phyloP scores from a whole-genome alignment of 129 eudicot genomes.

The Artemisia argyi region DNA sequence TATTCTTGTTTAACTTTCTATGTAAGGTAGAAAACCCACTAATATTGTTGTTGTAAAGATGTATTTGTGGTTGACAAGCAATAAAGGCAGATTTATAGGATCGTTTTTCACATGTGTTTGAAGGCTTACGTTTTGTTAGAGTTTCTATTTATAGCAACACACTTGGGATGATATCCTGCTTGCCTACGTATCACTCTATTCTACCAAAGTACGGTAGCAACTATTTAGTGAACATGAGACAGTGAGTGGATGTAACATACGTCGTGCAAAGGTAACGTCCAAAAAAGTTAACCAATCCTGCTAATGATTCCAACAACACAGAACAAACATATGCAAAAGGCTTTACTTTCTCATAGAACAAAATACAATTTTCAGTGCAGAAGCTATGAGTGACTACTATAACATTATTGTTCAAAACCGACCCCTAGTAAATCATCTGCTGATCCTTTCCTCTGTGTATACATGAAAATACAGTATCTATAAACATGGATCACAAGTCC shows the following conservation, averaged over 20 bases:
- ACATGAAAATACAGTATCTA: slow-evolving; percentile 18
- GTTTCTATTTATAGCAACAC: slow-evolving; percentile 20
- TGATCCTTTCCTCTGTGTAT: slow-evolving; percentile 24
- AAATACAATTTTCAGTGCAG: not conserved
- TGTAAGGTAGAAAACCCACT: not conserved
- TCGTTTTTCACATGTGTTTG: not conserved
- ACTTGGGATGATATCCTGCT: not conserved
- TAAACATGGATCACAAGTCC: slow-evolving; percentile 16
- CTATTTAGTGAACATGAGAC: too few relatives aligned
- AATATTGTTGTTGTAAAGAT: slow-evolving; percentile 1
- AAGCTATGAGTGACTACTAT: slow-evolving; percentile 13
- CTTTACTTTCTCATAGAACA: slow-evolving; percentile 20
- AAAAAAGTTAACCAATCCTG: too few relatives aligned
- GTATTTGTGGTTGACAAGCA: slow-evolving; percentile 24
- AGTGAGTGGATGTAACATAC: too few relatives aligned
- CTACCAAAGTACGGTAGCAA: too few relatives aligned
- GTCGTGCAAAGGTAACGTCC: too few relatives aligned
- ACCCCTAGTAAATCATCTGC: slow-evolving; percentile 1
- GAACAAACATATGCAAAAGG: slow-evolving; percentile 2
- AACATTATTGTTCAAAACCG: slow-evolving; percentile 30
- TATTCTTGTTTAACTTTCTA: not conserved
- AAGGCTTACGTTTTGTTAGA: not conserved
- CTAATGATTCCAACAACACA: slow-evolving; percentile 10
- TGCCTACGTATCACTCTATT: too few relatives aligned
- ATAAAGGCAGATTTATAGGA: slow-evolving; percentile 29